These are phyloP conservation scores for Arabidopsis hybrid DNA, from an alignment of 441 rosid species.

Conservation along the genomic window DNA sequence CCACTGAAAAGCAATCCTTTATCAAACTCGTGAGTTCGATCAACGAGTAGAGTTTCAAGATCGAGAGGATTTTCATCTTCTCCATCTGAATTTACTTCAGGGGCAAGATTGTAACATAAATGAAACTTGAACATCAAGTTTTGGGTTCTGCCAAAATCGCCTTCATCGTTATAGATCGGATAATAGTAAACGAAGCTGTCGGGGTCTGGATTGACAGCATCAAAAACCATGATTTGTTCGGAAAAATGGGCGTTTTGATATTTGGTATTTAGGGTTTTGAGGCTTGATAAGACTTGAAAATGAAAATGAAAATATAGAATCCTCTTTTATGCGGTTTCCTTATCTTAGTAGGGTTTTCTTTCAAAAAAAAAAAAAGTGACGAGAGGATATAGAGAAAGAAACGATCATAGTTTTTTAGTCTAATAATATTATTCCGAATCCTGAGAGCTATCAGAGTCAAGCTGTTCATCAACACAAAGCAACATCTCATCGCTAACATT, in stretches of 20 bases:
- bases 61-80: neutral
- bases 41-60: neutral
- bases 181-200: neutral
- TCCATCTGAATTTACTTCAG: neutral
- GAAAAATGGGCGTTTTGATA: neutral
- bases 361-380: neutral
- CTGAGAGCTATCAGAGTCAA: conserved; percentile 44
- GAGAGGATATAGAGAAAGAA: neutral
- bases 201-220: conserved; percentile 1
- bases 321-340: neutral
- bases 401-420: conserved; percentile 1
- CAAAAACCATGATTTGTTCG: neutral
- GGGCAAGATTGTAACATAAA: neutral
- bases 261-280: neutral
- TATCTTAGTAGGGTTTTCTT: neutral
- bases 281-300: neutral
- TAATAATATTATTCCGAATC: conserved; percentile 30
- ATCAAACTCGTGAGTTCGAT: conserved; percentile 11
- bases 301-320: neutral
- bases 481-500: conserved; percentile 49
- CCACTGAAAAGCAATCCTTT: conserved; percentile 21
- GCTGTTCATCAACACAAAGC: conserved; percentile 54
- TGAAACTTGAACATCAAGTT: conserved; percentile 10
- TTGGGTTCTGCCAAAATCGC: neutral
- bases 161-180: neutral